These are phyloP conservation scores for Lichtheimia corymbifera DNA, from an alignment of 371 early-diverging fungal genomes.

Conservation along the genomic window DNA sequence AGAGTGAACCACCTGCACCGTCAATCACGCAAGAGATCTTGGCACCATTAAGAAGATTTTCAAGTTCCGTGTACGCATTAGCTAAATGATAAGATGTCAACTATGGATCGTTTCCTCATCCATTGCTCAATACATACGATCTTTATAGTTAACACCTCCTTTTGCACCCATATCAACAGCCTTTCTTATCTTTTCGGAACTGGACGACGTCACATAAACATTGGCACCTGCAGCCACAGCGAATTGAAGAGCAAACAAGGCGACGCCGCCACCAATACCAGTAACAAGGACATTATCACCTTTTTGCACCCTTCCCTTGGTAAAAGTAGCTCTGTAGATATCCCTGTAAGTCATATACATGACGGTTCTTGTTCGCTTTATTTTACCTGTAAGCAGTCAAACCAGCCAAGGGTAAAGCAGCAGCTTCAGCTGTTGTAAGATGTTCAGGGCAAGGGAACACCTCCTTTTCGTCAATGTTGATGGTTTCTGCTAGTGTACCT, in stretches of 20 bases:
- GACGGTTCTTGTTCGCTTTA: too few species aligned
- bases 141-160: conserved; percentile 73
- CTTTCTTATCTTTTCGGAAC: conserved; percentile 58
- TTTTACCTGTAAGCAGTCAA: conserved; percentile 63
- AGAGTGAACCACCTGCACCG: conserved; percentile 66
- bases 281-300: conserved; percentile 70
- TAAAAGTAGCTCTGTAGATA: conserved; percentile 54
- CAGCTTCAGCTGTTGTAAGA: conserved; percentile 61
- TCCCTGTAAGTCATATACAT: not conserved
- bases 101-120: too few species aligned
- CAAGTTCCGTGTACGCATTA: conserved; percentile 50
- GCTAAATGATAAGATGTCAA: conserved; percentile 35
- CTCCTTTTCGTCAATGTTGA: conserved; percentile 46
- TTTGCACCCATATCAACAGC: conserved; percentile 67
- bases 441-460: conserved; percentile 60
- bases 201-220: conserved; percentile 73
- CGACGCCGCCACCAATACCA: conserved; percentile 81
- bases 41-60: conserved; percentile 40
- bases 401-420: conserved; percentile 71
- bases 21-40: conserved; percentile 66
- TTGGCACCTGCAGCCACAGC: conserved; percentile 69
- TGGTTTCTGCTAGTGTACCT: conserved; percentile 67
- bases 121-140: too few species aligned
- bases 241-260: conserved; percentile 68
- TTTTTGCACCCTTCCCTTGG: conserved; percentile 55